Conservation (phyloP, 768 basidiomycete species). For the Suillus occidentalis region DNA sequence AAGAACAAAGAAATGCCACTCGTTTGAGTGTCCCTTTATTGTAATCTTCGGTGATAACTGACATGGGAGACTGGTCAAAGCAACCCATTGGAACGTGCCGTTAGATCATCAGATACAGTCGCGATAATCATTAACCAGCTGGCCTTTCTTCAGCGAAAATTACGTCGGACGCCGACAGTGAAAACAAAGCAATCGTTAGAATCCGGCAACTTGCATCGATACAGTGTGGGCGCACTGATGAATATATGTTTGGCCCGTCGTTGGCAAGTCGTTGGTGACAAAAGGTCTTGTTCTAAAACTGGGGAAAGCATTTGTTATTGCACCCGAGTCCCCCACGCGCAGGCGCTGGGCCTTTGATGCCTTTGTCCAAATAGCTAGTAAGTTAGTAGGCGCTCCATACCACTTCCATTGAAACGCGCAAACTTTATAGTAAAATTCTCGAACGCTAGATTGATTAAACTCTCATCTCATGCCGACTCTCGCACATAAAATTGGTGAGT, state of each 20-base stretch:
- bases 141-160: neutral
- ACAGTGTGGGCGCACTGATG: conserved; percentile 13
- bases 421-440: neutral
- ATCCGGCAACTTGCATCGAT: neutral
- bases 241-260: neutral
- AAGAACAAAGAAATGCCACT: conserved; percentile 13
- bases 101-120: neutral
- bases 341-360: neutral
- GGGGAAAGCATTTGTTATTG: neutral
- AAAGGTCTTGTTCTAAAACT: conserved; percentile 23
- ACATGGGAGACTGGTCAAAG: neutral
- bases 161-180: conserved; percentile 6
- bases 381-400: neutral
- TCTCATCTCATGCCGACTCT: conserved; percentile 22
- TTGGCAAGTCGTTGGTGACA: neutral
- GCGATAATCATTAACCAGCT: neutral
- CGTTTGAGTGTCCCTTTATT: conserved; percentile 12
- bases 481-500: conserved; percentile 53
- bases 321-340: neutral
- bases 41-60: conserved; percentile 5
- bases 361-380: neutral
- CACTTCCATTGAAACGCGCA: neutral
- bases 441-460: neutral
- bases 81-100: neutral
- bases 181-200: conserved; percentile 15